These are phyloP conservation scores for Penicillium alfredii DNA, from an alignment of 495 filamentous ascomycete genomes.

Conservation along the genomic window DNA sequence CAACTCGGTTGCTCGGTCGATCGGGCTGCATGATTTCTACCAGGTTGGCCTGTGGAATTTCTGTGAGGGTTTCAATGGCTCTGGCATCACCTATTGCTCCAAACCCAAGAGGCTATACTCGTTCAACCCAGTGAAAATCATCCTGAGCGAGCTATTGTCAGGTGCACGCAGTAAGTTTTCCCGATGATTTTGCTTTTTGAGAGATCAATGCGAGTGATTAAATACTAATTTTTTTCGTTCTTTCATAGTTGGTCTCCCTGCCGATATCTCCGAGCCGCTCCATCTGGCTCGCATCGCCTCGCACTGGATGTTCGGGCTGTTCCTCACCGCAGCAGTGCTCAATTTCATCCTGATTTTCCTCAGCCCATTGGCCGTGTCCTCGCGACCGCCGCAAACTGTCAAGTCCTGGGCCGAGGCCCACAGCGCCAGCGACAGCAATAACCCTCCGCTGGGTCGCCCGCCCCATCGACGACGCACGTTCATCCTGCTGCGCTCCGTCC, in stretches of 20 bases:
- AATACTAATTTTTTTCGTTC: slow-evolving; percentile 18
- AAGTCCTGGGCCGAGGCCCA: slow-evolving; percentile 13
- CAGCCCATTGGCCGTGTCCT: slow-evolving; percentile 49
- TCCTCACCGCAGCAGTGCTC: slow-evolving; percentile 62
- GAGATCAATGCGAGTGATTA: neutral
- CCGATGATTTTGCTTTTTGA: neutral
- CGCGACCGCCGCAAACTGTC: slow-evolving; percentile 43
- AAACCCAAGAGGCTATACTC: slow-evolving; percentile 65
- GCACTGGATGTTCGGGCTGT: slow-evolving; percentile 87
- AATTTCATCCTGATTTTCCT: slow-evolving; percentile 64
- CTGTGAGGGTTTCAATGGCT: slow-evolving; percentile 73
- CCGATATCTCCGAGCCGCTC: slow-evolving; percentile 63
- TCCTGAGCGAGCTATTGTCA: slow-evolving; percentile 67
- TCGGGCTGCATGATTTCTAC: slow-evolving; percentile 92
- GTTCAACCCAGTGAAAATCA: slow-evolving; percentile 83
- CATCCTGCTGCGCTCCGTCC: slow-evolving; percentile 41
- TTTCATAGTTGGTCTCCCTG: slow-evolving; percentile 64
- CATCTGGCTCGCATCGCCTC: slow-evolving; percentile 70
- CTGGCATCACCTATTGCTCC: slow-evolving; percentile 71
- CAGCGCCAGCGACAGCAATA: slow-evolving; percentile 13
- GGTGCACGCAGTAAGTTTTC: slow-evolving; percentile 65
- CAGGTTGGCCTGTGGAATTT: slow-evolving; percentile 86
- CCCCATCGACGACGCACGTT: slow-evolving; percentile 45
- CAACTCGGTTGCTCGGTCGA: slow-evolving; percentile 80
- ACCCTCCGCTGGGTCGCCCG: slow-evolving; percentile 13